Conservation (phyloP, 257 asterid species). For the Eucommia ulmoides region DNA sequence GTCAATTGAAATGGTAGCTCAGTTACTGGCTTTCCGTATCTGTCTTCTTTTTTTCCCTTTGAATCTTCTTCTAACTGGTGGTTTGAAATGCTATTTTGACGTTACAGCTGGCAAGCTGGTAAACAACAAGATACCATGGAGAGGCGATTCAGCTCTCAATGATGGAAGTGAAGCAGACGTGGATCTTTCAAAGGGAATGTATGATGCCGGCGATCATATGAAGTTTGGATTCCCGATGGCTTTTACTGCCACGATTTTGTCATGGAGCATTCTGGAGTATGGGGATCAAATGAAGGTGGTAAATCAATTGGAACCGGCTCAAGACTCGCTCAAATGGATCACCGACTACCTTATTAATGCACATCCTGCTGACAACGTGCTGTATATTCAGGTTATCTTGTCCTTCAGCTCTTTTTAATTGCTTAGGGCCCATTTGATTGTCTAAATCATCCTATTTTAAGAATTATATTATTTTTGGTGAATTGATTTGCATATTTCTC, state of each 20-base stretch:
- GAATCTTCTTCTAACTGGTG: conserved; percentile 8
- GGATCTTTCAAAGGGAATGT: conserved; percentile 89
- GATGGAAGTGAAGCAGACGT: conserved; percentile 61
- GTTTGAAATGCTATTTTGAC: conserved; percentile 4
- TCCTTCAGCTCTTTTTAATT: background rate
- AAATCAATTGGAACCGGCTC: conserved; percentile 49
- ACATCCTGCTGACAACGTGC: conserved; percentile 55
- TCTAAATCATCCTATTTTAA: no score
- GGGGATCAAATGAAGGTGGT: conserved; percentile 57
- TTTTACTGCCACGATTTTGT: conserved; percentile 72
- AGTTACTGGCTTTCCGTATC: no score
- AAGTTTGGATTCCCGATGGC: conserved; percentile 92
- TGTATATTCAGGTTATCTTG: conserved; percentile 61
- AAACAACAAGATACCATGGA: conserved; percentile 49
- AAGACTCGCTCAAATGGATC: conserved; percentile 65
- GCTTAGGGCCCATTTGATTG: background rate
- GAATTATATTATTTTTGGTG: no score
- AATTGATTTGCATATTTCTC: no score
- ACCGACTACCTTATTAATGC: conserved; percentile 72
- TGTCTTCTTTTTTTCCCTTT: no score
- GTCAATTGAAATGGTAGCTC: no score
- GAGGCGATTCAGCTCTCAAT: conserved; percentile 65
- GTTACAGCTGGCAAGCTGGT: conserved; percentile 79
- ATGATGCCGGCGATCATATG: conserved; percentile 81
- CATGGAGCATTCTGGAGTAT: conserved; percentile 88